These are phyloP conservation scores for Raddia guianensis DNA, from an alignment of 176 grass and related monocot genomes.

Conservation along the genomic window DNA sequence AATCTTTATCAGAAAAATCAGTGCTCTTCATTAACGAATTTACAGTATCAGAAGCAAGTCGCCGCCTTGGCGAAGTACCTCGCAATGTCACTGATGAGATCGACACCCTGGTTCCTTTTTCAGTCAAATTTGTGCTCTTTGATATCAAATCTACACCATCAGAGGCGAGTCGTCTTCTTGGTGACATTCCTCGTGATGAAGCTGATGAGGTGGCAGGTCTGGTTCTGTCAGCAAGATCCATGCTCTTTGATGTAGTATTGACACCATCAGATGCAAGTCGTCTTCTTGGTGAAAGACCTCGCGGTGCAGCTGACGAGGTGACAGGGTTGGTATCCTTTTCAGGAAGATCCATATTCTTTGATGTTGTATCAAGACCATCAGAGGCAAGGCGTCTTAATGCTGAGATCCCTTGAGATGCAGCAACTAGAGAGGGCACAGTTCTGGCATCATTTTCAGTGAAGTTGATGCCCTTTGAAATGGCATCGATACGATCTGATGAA, in stretches of 20 bases:
- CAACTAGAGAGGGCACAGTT: constrained; percentile 35
- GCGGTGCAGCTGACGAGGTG: constrained; percentile 13
- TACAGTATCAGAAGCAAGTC: constrained; percentile 21
- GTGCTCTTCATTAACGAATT: constrained; percentile 32
- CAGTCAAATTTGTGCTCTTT: constrained; percentile 31
- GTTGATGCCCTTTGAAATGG: constrained; percentile 42
- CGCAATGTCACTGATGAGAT: neutral
- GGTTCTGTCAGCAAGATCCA: constrained; percentile 35
- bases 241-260: constrained; percentile 39
- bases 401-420: constrained; percentile 39
- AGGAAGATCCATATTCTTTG: constrained; percentile 38
- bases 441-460: constrained; percentile 44
- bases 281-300: constrained; percentile 53
- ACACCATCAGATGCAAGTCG: constrained; percentile 45
- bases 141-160: constrained; percentile 7
- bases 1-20: constrained; percentile 41
- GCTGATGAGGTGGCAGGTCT: constrained; percentile 20
- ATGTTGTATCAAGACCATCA: constrained; percentile 39
- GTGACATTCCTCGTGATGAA: constrained; percentile 21
- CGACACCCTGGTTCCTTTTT: constrained; percentile 19
- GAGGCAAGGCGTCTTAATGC: constrained; percentile 36
- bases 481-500: constrained; percentile 41
- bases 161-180: constrained; percentile 36
- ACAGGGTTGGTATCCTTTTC: constrained; percentile 41
- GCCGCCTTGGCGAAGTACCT: constrained; percentile 36